Evolutionary conservation across 352 stramenopile genomes (phyloP).

Genomic region (Globisporangium yorkense): DNA sequence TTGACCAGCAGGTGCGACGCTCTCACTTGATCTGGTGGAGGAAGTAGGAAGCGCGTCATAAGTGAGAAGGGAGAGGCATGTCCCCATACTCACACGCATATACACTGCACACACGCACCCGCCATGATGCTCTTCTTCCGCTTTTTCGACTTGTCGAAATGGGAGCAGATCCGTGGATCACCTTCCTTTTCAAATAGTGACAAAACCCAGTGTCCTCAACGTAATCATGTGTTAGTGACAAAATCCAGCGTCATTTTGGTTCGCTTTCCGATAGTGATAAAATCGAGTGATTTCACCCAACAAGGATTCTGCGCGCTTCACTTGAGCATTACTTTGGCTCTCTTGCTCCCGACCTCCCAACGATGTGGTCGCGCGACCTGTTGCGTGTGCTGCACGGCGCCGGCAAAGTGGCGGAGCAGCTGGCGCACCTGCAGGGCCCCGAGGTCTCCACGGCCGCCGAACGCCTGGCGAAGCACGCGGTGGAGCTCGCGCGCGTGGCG

Average conservation of each 20-base stretch:
- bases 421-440: conserved; percentile 30
- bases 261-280: neutral
- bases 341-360: neutral
- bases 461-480: conserved; percentile 34
- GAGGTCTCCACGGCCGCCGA: conserved; percentile 19
- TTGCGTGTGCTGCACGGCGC: conserved; percentile 62
- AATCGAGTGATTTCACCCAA: neutral
- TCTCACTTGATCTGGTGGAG: conserved; percentile 55
- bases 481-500: conserved; percentile 37
- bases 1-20: conserved; percentile 94
- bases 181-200: neutral
- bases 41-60: neutral
- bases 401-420: conserved; percentile 54
- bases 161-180: too few relatives aligned
- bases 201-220: neutral
- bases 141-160: neutral
- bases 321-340: neutral
- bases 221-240: neutral
- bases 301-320: neutral
- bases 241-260: neutral
- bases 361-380: conserved; percentile 72
- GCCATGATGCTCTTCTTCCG: conserved; percentile 5
- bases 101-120: neutral
- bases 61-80: too few relatives aligned
- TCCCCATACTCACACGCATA: neutral